A percentile compares a stretch with the other conserved stretches of the same genome.
Conservation (phyloP, 345 rosid genomes). For the Linum usitatissimum region DNA sequence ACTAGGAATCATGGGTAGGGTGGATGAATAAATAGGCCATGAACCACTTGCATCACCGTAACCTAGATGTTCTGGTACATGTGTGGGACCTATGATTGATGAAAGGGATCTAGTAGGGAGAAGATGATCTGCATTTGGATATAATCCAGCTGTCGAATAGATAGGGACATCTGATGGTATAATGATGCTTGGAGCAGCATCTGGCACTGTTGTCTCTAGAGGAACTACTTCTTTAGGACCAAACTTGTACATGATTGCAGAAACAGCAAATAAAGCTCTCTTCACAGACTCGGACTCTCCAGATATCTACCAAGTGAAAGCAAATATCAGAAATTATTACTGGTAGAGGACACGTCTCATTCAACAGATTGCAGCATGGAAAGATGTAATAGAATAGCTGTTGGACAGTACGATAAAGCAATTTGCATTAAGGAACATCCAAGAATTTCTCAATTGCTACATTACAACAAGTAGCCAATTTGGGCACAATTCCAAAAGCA, state of each 20-base stretch:
- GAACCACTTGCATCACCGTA: conserved; percentile 53
- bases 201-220: conserved; percentile 60
- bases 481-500: background rate
- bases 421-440: background rate
- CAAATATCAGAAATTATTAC: background rate
- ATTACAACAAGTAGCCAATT: background rate
- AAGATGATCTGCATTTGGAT: conserved; percentile 52
- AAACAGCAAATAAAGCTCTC: conserved; percentile 75
- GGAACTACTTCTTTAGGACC: conserved; percentile 78
- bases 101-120: conserved; percentile 53
- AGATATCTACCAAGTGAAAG: conserved; percentile 37
- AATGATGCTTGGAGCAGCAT: conserved; percentile 60
- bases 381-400: background rate
- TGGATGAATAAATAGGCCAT: conserved; percentile 65
- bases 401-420: background rate
- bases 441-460: background rate
- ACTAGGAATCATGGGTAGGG: conserved; percentile 56
- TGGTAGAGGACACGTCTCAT: background rate
- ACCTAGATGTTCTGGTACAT: conserved; percentile 54
- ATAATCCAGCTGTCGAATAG: conserved; percentile 60
- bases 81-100: conserved; percentile 47
- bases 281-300: conserved; percentile 74
- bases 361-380: background rate
- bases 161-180: conserved; percentile 81
- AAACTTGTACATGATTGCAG: conserved; percentile 84